Evolutionary conservation across 108 stramenopile genomes (phyloP), one percentile per base, ranked within the genome.

Genomic region (Cyclotella choctawhatcheeana): DNA sequence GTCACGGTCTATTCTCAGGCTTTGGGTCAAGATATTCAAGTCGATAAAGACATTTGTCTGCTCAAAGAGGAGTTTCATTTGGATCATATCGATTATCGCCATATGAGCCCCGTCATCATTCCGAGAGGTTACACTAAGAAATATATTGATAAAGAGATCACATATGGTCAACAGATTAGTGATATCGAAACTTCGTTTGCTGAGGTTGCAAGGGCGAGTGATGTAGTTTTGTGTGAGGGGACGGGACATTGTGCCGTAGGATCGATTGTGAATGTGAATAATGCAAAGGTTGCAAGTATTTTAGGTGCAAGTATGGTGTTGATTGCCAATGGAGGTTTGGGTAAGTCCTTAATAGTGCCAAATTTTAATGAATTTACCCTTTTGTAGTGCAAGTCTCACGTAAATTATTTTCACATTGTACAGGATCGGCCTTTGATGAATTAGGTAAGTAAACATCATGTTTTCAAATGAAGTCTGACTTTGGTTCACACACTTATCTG

Each of bases 201-300:
- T 25, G 74, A 84, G 25, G 82, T 96, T 13, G 29, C 66, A 3
- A 64, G 63, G 6, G 64, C 66, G 6, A 84, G 82, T 32, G 91
- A 93, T 71, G 77, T 92, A 1, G 84, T 95, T 18, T 75, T 98
- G 30, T 69, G 88, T 26, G 98, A 98, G 69, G 98, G 98, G n/a
- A 98, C 98, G 7, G 98, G 98, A 7, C 97, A 98, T 78, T 93
- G 90, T 45, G 98, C 95, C 22, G 98, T 98, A n/a, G 98, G 98
- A 29, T 89, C 89, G 66, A 92, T 97, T 71, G 96, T 98, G 5
- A 89, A 86, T 68, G 81, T 90, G 48, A 96, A 89, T 83, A 98
- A 98, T 76, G 98, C 98, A 21, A 82, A 96, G 67, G 96, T 97
- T 18, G 98, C 98, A 0, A 79, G 76, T 61, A 51, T 90, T 58